A percentile compares a stretch with the other conserved stretches of the same genome.
These are phyloP conservation scores for Neltuma alba DNA, from an alignment of 306 rosid genomes.

Conservation along the genomic window DNA sequence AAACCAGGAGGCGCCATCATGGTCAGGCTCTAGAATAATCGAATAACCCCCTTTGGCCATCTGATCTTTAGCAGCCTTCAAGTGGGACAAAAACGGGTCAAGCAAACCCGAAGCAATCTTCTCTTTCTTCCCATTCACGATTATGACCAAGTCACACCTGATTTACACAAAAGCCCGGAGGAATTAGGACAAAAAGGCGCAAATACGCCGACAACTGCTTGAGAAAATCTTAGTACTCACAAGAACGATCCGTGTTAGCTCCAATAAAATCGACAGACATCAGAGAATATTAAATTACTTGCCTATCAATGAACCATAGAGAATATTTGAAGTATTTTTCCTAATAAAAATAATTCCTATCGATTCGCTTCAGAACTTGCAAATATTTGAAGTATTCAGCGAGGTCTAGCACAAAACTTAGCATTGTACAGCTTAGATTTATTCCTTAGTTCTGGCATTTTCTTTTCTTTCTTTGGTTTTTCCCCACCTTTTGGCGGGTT, in stretches of 20 bases:
- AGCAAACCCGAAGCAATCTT: conserved; percentile 92
- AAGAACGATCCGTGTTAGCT: not conserved
- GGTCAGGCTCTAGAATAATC: conserved; percentile 82
- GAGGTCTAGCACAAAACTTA: conserved; percentile 5
- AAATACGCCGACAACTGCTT: conserved; percentile 9
- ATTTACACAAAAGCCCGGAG: conserved; percentile 7
- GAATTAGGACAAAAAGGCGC: conserved; percentile 20
- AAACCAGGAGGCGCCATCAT: conserved; percentile 71
- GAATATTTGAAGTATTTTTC: conserved; percentile 18
- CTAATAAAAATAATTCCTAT: conserved; percentile 15
- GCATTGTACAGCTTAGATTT: not conserved
- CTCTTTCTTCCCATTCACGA: conserved; percentile 86
- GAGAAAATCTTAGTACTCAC: not conserved
- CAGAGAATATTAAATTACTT: conserved; percentile 15
- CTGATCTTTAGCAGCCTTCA: conserved; percentile 96
- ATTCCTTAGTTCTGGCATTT: not conserved
- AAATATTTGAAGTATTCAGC: conserved; percentile 23
- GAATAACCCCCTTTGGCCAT: conserved; percentile 97
- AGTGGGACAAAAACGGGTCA: conserved; percentile 86
- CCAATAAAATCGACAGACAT: conserved; percentile 27
- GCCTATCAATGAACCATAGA: conserved; percentile 16
- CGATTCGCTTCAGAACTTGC: conserved; percentile 36
- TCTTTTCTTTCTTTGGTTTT: not conserved
- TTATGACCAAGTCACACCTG: conserved; percentile 94
- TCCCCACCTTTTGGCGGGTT: not conserved